Evolutionary conservation across 495 filamentous ascomycete species (phyloP), one percentile per base, ranked within the genome.

Genomic region (Pseudomonodictys pantanalensis): DNA sequence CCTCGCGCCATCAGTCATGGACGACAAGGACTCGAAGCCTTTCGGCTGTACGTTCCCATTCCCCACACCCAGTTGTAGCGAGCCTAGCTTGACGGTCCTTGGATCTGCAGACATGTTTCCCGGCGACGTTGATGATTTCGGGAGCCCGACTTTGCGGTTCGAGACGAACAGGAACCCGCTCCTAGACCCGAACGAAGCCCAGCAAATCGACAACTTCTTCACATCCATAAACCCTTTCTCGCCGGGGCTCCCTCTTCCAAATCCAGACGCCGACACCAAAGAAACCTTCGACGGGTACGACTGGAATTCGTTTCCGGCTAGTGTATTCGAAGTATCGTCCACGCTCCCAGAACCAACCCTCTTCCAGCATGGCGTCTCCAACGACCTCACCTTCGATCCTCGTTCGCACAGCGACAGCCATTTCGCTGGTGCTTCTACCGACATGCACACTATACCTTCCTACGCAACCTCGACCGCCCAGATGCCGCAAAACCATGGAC

Each of bases 41-140:
- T 66, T 66, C 51, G 63, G 63, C 1, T 66, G 62, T 61, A 52
- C 7, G 57, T 8, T 2, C n/a, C 45, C 32, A n/a, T 20, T 12
- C 17, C 39, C 23, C 41, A 24, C 23, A 2, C 18, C 24, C n/a
- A 25, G 12, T 15, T n/a, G n/a, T n/a, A 17, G 15, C 26, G 2
- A n/a, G 22, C 15, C 42, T 39, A 6, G 23, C n/a, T n/a, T 55
- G 41, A 28, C 52, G n/a, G 41, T 29, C 41, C 10, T 15, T 45
- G 28, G n/a, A n/a, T n/a, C n/a, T 32, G n/a, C 20, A 58, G 61
- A 65, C 30, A 59, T 45, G 24, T 65, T 65, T 46, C 23, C 44
- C 11, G 30, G 23, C 50, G 47, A 64, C 39, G 4, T 18, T 18
- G 38, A 41, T 15, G 38, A 41, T 41, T 18, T 41, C n/a, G n/a